These are phyloP conservation scores for Colletotrichum sp. DNA, from an alignment of 2,329 filamentous ascomycete genomes.

Conservation along the genomic window DNA sequence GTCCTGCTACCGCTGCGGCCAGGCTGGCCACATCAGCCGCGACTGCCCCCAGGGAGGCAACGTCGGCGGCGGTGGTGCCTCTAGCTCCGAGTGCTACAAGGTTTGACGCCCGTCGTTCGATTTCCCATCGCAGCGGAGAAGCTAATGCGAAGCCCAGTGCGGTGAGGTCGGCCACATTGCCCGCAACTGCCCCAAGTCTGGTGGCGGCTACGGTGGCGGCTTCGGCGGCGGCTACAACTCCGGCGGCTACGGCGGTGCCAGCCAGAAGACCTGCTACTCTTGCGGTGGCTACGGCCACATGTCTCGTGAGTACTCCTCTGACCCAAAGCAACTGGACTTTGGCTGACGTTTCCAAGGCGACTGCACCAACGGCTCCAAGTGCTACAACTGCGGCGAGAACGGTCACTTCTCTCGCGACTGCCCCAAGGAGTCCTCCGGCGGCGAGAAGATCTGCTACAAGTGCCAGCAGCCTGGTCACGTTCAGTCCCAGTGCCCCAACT, in stretches of 20 bases:
- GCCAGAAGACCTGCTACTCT: constrained; percentile 93
- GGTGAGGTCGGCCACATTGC: constrained; percentile 96
- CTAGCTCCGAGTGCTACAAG: constrained; percentile 88
- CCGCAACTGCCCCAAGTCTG: constrained; percentile 80
- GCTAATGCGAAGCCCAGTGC: constrained; percentile 60
- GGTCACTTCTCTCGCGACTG: constrained; percentile 96
- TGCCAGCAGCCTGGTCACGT: constrained; percentile 86
- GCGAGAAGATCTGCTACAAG: constrained; percentile 99
- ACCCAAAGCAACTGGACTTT: neutral
- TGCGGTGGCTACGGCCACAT: constrained; percentile 98
- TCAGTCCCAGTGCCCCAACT: constrained; percentile 89
- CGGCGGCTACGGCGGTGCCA: constrained; percentile 53
- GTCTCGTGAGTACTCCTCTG: constrained; percentile 67
- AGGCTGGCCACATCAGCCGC: constrained; percentile 88
- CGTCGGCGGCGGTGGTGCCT: constrained; percentile 46
- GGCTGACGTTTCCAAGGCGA: constrained; percentile 59
- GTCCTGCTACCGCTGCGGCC: constrained; percentile 80
- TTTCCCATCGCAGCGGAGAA: neutral
- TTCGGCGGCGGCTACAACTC: constrained; percentile 53
- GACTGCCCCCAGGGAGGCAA: constrained; percentile 67
- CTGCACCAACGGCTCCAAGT: constrained; percentile 99
- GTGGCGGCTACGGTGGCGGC: constrained; percentile 51
- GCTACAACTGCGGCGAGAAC: constrained; percentile 97
- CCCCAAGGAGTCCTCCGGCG: constrained; percentile 84
- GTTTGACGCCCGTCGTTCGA: constrained; percentile 33